Base-by-base conservation (phyloP, 177 flowering plant species). In the Vitis hybrid region DNA sequence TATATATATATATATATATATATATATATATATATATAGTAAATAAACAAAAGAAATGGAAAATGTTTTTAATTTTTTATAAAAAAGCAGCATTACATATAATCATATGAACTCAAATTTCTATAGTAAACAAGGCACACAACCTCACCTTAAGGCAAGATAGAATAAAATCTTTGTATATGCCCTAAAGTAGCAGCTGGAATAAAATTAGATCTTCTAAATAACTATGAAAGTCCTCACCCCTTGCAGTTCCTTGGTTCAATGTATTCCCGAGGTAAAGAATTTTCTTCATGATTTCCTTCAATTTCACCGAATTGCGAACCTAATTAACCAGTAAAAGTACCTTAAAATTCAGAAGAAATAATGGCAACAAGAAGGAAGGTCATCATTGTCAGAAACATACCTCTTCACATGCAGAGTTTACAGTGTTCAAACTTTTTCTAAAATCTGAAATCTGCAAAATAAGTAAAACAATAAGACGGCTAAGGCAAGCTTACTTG, bases 391-490 rank as follows among this genome's bases (percentile, higher is more conserved):
- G 48, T 24, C 62, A 53, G 54, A 63, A 11, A n/a, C 77, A 71
- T 80, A 95, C 99, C 98, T 95, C 97, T 41, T 90, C 91, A 79
- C 91, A 91, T 56, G 96, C 92, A 68, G 91, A 87, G 67, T 91
- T 90, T 35, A 95, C 92, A 63, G 81, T 76, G 67, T 81, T 87
- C 72, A 95, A 83, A 77, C 88, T 93, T 81, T 83, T 93, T 60
- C 81, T 91, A 58, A 95, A 91, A 81, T 95, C 99, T 73, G 89
- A 56, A 78, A 88, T 79, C 99, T 95, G 90, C 73, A 82, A 73
- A 68, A 58, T 41, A 61, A 21, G 54, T 51, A 27, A 66, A 3
- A 41, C 9, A 41, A 69, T 58, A 53, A 62, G 21, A 62, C 32
- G 17, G 24, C 72, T 55, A 11, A 14, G 15, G 41, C 50, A 64